phyloP scores from a whole-genome alignment of 345 rosid genomes.

The Clausena lansium region DNA sequence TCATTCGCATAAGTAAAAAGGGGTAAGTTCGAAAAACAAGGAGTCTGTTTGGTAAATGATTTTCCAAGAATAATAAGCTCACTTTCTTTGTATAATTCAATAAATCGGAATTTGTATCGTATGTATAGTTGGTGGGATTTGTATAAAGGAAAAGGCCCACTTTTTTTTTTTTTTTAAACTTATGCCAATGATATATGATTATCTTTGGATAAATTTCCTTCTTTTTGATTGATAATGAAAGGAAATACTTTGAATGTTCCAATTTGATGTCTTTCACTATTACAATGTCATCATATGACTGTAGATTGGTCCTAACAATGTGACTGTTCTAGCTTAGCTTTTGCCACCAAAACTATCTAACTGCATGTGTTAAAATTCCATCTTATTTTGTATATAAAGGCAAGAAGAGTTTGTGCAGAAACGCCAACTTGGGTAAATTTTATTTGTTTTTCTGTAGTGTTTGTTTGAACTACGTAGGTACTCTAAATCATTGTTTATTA shows the following conservation, averaged over 20 bases:
- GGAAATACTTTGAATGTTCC: constrained; percentile 40
- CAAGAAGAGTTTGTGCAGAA: constrained; percentile 16
- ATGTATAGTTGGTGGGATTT: constrained; percentile 7
- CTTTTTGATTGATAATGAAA: constrained; percentile 21
- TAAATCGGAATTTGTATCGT: constrained; percentile 14
- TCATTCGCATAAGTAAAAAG: too few species aligned
- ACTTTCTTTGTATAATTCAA: too few species aligned
- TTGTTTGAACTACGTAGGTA: neutral
- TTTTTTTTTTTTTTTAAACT: constrained; percentile 14
- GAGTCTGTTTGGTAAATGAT: too few species aligned
- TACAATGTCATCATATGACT: neutral
- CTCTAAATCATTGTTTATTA: constrained; percentile 10
- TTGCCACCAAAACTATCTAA: constrained; percentile 7
- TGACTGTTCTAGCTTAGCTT: neutral
- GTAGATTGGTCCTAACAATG: constrained; percentile 6
- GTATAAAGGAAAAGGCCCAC: constrained; percentile 29
- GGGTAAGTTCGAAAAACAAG: too few species aligned
- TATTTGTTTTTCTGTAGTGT: neutral
- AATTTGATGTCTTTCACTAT: constrained; percentile 19
- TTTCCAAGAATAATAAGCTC: too few species aligned
- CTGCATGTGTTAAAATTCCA: constrained; percentile 14
- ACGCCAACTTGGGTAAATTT: neutral
- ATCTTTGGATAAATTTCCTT: neutral
- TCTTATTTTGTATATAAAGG: constrained; percentile 24
- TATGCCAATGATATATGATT: neutral